These are phyloP conservation scores for Hemisphaericaspora subhashii DNA, from an alignment of 1,139 yeast genomes.

Conservation along the genomic window DNA sequence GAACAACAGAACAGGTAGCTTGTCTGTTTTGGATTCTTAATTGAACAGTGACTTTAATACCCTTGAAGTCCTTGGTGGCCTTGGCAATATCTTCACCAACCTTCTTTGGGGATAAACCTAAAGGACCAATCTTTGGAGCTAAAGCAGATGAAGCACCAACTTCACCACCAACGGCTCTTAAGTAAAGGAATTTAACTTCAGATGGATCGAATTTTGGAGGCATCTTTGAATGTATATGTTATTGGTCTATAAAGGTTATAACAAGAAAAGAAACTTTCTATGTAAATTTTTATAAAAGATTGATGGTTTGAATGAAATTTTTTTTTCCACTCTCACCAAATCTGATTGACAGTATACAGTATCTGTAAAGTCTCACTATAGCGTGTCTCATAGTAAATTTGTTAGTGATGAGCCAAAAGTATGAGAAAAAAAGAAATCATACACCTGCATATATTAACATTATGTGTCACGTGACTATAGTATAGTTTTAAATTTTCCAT, in stretches of 20 bases:
- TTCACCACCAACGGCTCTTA: conserved; percentile 99
- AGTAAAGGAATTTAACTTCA: conserved; percentile 98
- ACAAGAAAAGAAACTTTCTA: background rate
- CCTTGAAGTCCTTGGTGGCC: conserved; percentile 99
- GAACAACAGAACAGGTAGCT: conserved; percentile 98
- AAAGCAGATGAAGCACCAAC: conserved; percentile 99
- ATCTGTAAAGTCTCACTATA: too few species aligned
- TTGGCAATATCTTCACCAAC: conserved; percentile 99
- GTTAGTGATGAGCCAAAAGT: background rate
- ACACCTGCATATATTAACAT: too few species aligned
- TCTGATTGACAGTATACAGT: background rate
- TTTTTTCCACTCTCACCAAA: conserved; percentile 4
- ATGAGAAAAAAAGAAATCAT: too few species aligned
- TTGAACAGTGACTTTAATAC: conserved; percentile 98
- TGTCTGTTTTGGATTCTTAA: conserved; percentile 99
- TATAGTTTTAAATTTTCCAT: too few species aligned
- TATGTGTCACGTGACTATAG: too few species aligned
- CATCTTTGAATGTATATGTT: conserved; percentile 44
- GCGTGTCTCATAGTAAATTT: too few species aligned
- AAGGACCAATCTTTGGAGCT: conserved; percentile 99
- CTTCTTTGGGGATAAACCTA: conserved; percentile 99
- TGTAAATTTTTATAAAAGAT: too few species aligned
- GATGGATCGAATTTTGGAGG: conserved; percentile 98
- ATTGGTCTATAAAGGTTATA: conserved; percentile 11
- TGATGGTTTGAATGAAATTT: conserved; percentile 10